Evolutionary conservation across 169 alveolate genomes (phyloP).

Genomic region (Sarcocystis neurona): DNA sequence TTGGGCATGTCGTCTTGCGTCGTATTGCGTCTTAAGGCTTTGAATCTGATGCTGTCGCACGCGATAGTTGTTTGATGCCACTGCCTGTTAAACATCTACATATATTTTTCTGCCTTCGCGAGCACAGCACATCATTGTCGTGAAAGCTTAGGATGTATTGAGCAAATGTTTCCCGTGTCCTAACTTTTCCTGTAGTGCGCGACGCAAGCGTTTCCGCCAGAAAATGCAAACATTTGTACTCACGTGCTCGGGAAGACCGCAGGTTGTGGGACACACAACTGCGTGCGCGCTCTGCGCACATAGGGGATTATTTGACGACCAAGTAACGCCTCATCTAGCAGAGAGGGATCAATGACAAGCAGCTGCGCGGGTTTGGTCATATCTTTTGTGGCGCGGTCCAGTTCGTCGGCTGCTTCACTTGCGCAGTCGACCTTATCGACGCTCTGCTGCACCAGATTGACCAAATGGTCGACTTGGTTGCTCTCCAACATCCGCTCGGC

Average conservation of each 20-base stretch:
- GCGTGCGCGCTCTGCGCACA: background rate
- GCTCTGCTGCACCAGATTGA: slow-evolving; percentile 18
- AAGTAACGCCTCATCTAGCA: slow-evolving; percentile 15
- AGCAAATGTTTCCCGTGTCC: too few relatives aligned
- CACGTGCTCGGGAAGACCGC: slow-evolving; percentile 29
- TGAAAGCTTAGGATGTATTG: too few relatives aligned
- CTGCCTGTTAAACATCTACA: too few relatives aligned
- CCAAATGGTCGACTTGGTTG: background rate
- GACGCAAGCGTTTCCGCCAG: too few relatives aligned
- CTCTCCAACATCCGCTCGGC: slow-evolving; percentile 11
- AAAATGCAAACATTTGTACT: too few relatives aligned
- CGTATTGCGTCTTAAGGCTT: too few relatives aligned
- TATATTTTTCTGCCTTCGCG: too few relatives aligned
- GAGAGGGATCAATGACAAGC: slow-evolving; percentile 3
- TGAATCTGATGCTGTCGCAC: too few relatives aligned
- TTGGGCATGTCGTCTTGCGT: too few relatives aligned
- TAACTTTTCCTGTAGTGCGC: too few relatives aligned
- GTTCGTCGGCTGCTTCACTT: background rate
- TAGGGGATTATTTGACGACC: slow-evolving; percentile 18
- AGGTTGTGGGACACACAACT: background rate
- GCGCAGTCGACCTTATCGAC: slow-evolving; percentile 12
- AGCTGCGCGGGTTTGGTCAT: background rate
- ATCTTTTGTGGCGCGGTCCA: slow-evolving; percentile 20
- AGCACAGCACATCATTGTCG: too few relatives aligned
- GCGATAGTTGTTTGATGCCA: too few relatives aligned